Base-by-base conservation (phyloP, 345 rosid species). In the Brassica carinata region DNA sequence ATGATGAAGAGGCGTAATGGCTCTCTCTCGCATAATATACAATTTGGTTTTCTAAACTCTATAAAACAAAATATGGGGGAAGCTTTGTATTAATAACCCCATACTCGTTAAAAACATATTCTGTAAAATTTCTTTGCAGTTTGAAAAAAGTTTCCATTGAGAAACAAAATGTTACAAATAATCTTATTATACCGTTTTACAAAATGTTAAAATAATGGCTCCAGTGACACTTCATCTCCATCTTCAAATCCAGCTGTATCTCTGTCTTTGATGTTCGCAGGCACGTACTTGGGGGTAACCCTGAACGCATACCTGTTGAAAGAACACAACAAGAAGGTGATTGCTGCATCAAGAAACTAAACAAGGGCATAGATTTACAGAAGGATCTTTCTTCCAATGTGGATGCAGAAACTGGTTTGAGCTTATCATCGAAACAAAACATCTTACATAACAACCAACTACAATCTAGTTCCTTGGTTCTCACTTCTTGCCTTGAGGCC, bases 181-280 rank as follows among this genome's bases (percentile, higher is more conserved):
- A 31, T 62, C 26, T 79, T 68, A 43, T 79, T 67, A 67, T 59
- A 67, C 7, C 26, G 34, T 55, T 53, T 7, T 5, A 72, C 72
- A 55, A 65, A 65, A 34, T 36, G 26, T 23, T 23, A 23, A 73
- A 36, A 33, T 7, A 94, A 81, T 75, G 87, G 86, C 85, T 91
- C 97, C 77, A 91, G 29, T 27, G 92, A 94, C 8, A 92, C 96
- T 88, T 92, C 97, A 64, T 89, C 97, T 13, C 97, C 98, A 17
- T 94, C 97, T 71, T 84, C 82, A 81, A 92, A 95, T 77, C 94
- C 93, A 26, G 94, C 92, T 71, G 86, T 84, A 73, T 85, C 93
- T 29, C 90, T 86, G 84, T 88, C 88, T 82, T 90, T 92, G 34
- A 94, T 78, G 84, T 92, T 92, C 43, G 92, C 86, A 0, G 98